Base-by-base conservation (phyloP, 371 early-diverging fungal genomes). In the Mortierella sp. region DNA sequence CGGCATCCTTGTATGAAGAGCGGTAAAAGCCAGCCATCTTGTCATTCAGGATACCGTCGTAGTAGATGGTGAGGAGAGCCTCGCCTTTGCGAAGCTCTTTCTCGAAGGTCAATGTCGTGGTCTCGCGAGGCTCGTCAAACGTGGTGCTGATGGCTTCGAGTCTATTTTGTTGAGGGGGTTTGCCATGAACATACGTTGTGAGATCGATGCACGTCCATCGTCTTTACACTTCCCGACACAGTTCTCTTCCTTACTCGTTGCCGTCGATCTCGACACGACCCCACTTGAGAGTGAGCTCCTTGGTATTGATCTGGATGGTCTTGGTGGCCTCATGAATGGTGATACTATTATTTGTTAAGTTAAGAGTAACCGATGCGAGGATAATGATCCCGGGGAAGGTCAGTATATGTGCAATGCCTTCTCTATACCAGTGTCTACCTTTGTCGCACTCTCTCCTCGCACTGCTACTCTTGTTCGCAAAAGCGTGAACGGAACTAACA, bases 21-120 rank as follows among this genome's bases (percentile, higher is more conserved):
- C 95, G 86, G 82, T 97, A 97, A 72, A 97, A 94, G 1, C 97
- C 96, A 52, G 82, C 81, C 93, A 97, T 90, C 66, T 92, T 82
- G 73, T 95, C 92, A 69, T 94, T 92, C 53, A 93, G 81, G 32
- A 73, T 83, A 31, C 94, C 95, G 21, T 81, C 81, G 75, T 89
- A 97, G 53, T 84, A 64, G 26, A 93, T 78, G 32, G 65, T 60
- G 6, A 97, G 69, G 30, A 70, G 34, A 2, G 82, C 89, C n/a
- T 88, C 50, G 19, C 83, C 87, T 19, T 80, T 82, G 27, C 81
- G 75, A 23, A 93, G 63, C 42, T 56, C 76, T 8, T 80, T 39
- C 6, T 78, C 82, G 64, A 95, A 92, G 6, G 64, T 72, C 28
- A 94, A 72, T 2, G 89, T 82, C 9, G 86, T 87, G n/a, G 84